A percentile compares a stretch with the other conserved stretches of the same genome.
phyloP scores from a whole-genome alignment of 441 rosid species.

The Populus hybrid region DNA sequence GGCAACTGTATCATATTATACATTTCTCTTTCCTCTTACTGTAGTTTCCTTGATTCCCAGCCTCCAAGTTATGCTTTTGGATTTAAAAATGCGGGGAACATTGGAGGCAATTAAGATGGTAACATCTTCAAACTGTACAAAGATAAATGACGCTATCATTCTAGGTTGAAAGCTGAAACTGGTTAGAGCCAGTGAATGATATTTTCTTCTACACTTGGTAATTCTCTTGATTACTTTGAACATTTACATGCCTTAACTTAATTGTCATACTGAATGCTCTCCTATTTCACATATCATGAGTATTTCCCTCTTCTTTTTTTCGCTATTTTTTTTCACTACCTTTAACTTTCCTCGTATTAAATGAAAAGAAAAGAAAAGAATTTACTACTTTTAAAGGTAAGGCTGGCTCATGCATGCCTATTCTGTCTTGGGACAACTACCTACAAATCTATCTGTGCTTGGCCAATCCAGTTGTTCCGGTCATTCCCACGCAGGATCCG shows the following conservation, averaged over 20 bases:
- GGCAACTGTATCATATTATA: too few relatives aligned
- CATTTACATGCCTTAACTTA: too few relatives aligned
- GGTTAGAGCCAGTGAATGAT: background rate
- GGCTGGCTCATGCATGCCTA: background rate
- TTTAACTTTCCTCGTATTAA: background rate
- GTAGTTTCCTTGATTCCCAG: too few relatives aligned
- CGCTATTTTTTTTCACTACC: background rate
- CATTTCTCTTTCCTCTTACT: too few relatives aligned
- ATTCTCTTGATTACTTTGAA: too few relatives aligned
- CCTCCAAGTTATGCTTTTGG: too few relatives aligned
- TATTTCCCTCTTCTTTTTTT: too few relatives aligned
- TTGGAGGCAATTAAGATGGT: too few relatives aligned
- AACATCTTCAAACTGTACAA: too few relatives aligned
- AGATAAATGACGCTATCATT: background rate
- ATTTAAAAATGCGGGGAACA: too few relatives aligned
- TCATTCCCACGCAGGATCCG: slow-evolving; percentile 52
- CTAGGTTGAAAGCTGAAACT: background rate
- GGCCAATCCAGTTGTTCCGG: slow-evolving; percentile 37
- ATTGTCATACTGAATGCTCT: too few relatives aligned
- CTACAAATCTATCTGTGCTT: background rate
- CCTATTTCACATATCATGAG: too few relatives aligned
- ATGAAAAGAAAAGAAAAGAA: slow-evolving; percentile 22
- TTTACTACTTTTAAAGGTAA: slow-evolving; percentile 12
- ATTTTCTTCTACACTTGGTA: background rate
- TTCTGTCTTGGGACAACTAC: slow-evolving; percentile 6